These are phyloP conservation scores for Anisodus tanguticus DNA, from an alignment of 257 asterid species.

Conservation along the genomic window DNA sequence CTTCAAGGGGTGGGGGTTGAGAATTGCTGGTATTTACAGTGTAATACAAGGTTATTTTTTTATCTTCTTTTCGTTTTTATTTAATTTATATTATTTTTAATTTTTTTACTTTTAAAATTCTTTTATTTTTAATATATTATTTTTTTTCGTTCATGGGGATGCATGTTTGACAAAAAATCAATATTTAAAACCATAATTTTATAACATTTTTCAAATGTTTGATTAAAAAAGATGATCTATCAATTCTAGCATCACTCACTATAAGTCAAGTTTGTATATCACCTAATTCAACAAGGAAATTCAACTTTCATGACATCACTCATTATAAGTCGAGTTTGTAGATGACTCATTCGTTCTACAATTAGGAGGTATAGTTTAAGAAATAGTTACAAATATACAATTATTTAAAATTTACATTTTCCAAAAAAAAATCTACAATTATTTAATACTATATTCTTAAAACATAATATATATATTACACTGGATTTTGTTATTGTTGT, in stretches of 20 bases:
- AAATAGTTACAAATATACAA: neutral
- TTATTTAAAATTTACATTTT: neutral
- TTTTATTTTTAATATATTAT: neutral
- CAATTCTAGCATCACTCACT: neutral
- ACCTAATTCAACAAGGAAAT: neutral
- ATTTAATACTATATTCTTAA: neutral
- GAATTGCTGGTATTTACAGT: neutral
- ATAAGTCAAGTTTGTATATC: neutral
- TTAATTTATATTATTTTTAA: neutral
- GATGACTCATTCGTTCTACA: neutral
- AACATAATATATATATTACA: too few relatives aligned
- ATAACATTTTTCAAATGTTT: neutral
- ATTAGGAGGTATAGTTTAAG: constrained; percentile 14
- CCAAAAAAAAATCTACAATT: neutral
- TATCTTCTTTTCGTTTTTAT: neutral
- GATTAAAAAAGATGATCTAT: neutral
- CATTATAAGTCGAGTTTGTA: neutral
- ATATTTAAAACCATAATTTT: neutral
- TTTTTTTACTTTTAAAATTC: neutral
- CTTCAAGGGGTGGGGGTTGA: neutral
- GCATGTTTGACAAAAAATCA: constrained; percentile 8
- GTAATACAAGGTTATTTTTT: neutral
- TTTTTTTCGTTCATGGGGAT: neutral
- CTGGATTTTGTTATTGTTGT: too few relatives aligned
- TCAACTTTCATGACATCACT: neutral